Conservation (phyloP, 352 stramenopile genomes). For the Globisporangium lucens region DNA sequence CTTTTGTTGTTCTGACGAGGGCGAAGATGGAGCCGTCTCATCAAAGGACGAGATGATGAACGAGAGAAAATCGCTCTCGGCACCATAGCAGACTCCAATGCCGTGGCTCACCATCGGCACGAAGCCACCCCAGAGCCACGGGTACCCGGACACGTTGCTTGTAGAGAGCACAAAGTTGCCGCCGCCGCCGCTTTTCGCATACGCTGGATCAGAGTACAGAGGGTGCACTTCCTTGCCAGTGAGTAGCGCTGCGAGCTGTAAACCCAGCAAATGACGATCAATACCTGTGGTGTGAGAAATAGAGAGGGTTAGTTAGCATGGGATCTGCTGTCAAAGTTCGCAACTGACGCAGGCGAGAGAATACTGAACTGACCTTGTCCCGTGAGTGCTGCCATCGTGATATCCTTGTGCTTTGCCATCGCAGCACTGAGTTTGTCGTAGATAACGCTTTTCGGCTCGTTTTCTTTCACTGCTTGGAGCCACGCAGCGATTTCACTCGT, state of each 20-base stretch:
- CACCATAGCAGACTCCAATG: conserved; percentile 92
- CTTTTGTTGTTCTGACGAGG: conserved; percentile 1
- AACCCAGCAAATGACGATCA: conserved; percentile 91
- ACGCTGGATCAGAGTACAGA: conserved; percentile 86
- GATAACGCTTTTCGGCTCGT: conserved; percentile 33
- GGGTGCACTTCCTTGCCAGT: conserved; percentile 56
- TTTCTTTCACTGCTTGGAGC: conserved; percentile 52
- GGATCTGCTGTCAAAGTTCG: not conserved
- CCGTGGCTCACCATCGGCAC: conserved; percentile 88
- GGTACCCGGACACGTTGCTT: conserved; percentile 92
- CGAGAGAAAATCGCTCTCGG: conserved; percentile 86
- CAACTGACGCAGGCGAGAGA: too few species aligned
- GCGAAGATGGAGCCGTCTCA: conserved; percentile 17
- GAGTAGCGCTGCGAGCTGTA: conserved; percentile 85
- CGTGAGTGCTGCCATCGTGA: conserved; percentile 66
- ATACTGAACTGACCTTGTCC: conserved; percentile 40
- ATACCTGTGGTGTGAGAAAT: conserved; percentile 39
- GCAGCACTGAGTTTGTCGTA: conserved; percentile 71
- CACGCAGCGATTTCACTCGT: conserved; percentile 77
- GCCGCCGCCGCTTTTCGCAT: conserved; percentile 74
- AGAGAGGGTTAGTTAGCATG: not conserved
- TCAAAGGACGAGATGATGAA: conserved; percentile 93
- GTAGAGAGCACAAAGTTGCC: conserved; percentile 93
- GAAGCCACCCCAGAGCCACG: conserved; percentile 95
- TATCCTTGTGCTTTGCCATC: conserved; percentile 83